A percentile compares a stretch with the other conserved stretches of the same genome.
Conservation (phyloP, 352 stramenopile genomes). For the Pythium sp. region DNA sequence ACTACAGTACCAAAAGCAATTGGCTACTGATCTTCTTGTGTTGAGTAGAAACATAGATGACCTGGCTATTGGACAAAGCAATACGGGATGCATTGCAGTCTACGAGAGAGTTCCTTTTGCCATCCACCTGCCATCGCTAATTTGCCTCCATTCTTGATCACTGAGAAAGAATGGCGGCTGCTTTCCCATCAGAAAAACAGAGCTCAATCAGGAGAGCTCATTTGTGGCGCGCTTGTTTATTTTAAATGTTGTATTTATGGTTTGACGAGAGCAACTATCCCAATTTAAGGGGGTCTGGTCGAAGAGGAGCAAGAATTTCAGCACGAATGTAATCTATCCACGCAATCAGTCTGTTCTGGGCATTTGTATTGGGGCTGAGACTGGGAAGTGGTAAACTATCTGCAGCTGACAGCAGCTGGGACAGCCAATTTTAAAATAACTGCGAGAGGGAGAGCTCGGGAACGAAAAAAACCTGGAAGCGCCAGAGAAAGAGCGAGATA, state of each 20-base stretch:
- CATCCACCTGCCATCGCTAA: too few relatives aligned
- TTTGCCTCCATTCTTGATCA: too few relatives aligned
- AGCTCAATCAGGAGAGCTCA: too few relatives aligned
- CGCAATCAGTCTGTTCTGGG: background rate
- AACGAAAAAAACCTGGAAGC: slow-evolving; percentile 6
- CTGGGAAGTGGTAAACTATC: background rate
- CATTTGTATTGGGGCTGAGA: background rate
- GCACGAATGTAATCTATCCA: background rate
- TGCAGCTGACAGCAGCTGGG: background rate
- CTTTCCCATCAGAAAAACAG: too few relatives aligned
- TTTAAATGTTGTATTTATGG: background rate
- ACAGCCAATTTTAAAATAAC: slow-evolving; percentile 3
- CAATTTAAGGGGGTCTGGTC: background rate
- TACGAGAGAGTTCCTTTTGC: too few relatives aligned
- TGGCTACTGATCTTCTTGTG: too few relatives aligned
- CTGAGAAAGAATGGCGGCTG: too few relatives aligned
- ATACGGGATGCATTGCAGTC: background rate
- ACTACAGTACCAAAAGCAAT: too few relatives aligned
- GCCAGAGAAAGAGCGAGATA: slow-evolving; percentile 7
- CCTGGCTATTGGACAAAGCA: background rate
- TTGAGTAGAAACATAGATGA: background rate
- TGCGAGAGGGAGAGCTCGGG: background rate
- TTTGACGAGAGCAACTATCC: background rate
- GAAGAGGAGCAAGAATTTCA: background rate
- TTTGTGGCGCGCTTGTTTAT: too few relatives aligned